Percentiles rank a stretch among this genome's conserved stretches.
Evolutionary conservation across 192 early-diverging fungal genomes (phyloP).

Genomic region (Coemansia sp.): DNA sequence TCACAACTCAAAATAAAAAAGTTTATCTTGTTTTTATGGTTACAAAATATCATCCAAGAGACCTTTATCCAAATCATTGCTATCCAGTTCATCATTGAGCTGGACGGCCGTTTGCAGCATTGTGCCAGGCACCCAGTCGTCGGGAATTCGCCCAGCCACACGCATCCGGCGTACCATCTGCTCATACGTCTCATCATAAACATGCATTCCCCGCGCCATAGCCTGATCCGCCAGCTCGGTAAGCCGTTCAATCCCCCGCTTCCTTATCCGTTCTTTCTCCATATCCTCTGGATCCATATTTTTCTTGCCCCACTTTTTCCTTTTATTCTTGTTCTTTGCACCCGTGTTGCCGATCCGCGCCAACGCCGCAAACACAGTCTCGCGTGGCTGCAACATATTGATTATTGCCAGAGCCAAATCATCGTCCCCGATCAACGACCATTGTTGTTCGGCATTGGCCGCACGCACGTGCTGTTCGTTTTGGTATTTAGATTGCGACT

Average conservation of each 20-base stretch:
- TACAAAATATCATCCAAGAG: slow-evolving; percentile 6
- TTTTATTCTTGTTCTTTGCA: slow-evolving; percentile 4
- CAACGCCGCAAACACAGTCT: slow-evolving; percentile 61
- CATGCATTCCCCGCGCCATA: slow-evolving; percentile 67
- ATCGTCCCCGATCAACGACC: slow-evolving; percentile 22
- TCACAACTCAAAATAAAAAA: no score
- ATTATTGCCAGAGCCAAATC: slow-evolving; percentile 61
- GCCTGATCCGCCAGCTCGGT: slow-evolving; percentile 70
- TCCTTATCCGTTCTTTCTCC: slow-evolving; percentile 45
- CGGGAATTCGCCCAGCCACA: slow-evolving; percentile 55
- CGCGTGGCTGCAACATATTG: slow-evolving; percentile 58
- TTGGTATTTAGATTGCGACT: slow-evolving; percentile 50
- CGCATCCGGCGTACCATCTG: slow-evolving; percentile 65
- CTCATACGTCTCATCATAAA: slow-evolving; percentile 73
- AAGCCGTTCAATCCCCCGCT: slow-evolving; percentile 58
- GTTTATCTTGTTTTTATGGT: not conserved
- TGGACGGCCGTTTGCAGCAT: slow-evolving; percentile 11
- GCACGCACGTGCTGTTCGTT: slow-evolving; percentile 2
- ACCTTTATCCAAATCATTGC: not conserved
- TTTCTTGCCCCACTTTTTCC: slow-evolving; percentile 35
- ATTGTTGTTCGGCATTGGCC: not conserved
- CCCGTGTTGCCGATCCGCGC: slow-evolving; percentile 56
- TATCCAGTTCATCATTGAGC: not conserved
- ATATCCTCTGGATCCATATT: slow-evolving; percentile 37
- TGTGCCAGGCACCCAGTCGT: slow-evolving; percentile 63